phyloP scores from a whole-genome alignment of 169 alveolate genomes.

The Cystoisospora suis region DNA sequence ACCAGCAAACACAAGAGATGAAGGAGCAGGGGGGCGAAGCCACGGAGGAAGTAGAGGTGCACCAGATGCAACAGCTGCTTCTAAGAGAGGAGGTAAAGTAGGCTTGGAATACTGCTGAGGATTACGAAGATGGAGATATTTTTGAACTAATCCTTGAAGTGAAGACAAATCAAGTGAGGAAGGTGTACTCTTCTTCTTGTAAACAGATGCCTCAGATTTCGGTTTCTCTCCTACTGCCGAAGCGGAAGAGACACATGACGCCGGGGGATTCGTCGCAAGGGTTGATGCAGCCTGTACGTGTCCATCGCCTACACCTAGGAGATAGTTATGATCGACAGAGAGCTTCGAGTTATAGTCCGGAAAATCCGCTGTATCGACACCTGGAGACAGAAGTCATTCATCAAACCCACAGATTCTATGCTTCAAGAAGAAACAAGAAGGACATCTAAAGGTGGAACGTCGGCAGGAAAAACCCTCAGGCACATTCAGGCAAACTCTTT shows the following conservation, averaged over 20 bases:
- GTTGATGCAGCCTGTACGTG: slow-evolving; percentile 47
- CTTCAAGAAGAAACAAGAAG: no score
- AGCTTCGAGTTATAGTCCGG: slow-evolving; percentile 48
- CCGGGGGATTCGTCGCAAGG: slow-evolving; percentile 10
- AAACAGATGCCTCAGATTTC: background rate
- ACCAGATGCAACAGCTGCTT: no score
- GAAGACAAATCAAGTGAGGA: background rate
- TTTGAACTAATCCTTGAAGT: background rate
- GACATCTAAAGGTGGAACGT: no score
- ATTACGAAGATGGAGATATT: background rate
- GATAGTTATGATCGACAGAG: slow-evolving; percentile 31
- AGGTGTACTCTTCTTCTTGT: background rate
- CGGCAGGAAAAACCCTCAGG: background rate
- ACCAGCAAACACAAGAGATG: background rate
- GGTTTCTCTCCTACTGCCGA: background rate
- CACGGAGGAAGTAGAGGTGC: background rate
- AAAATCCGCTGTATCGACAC: slow-evolving; percentile 52
- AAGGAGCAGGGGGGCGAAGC: background rate
- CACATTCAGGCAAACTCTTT: background rate
- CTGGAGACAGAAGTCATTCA: slow-evolving; percentile 13
- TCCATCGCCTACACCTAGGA: slow-evolving; percentile 55
- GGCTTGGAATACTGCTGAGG: background rate
- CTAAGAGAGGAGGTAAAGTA: no score
- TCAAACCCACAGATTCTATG: no score
- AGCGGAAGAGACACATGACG: background rate